Evolutionary conservation across 805 yeast genomes (phyloP), one percentile per base, ranked within the genome.

Genomic region (Candida ortonii): DNA sequence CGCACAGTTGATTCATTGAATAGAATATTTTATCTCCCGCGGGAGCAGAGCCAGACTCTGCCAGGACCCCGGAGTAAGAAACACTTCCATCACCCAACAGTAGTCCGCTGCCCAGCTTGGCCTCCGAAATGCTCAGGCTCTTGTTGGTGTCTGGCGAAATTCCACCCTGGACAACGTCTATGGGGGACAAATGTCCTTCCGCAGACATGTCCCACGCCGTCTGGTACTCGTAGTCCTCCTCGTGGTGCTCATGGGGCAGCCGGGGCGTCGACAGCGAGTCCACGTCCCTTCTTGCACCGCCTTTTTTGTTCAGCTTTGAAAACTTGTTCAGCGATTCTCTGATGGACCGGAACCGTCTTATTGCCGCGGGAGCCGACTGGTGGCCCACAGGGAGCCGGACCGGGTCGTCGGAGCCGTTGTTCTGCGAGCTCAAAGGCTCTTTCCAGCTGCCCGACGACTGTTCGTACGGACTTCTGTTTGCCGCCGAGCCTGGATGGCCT

Each of bases 181-280:
- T 41, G n/a, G 53, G 53, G 11, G 53, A 46, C 10, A 46, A 18
- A 17, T 38, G 37, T 2, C 36, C 23, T 17, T 43, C 44, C n/a
- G 36, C 21, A 22, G 31, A 24, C 4, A 46, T 41, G 20, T 35
- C 43, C 47, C 46, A 44, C 28, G 29, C 21, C 5, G 41, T 27
- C 24, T 29, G 15, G 20, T 22, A 13, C 7, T 30, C 33, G 4
- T 11, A 11, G 15, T 11, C 16, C 16, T 17, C 28, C 18, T 30
- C 29, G 15, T 6, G n/a, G n/a, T n/a, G 21, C 16, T 7, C 8
- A 7, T n/a, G 12, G 7, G 25, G 12, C 10, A 18, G 16, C n/a
- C 11, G 14, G 3, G 21, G 25, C 13, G 10, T 17, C 15, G 6
- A 6, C 12, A 9, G 22, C 18, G 20, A 17, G 25, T 28, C 12